Percentiles rank a stretch among this genome's conserved stretches.
Conservation (phyloP, 768 basidiomycete species). For the Boletus sp. region DNA sequence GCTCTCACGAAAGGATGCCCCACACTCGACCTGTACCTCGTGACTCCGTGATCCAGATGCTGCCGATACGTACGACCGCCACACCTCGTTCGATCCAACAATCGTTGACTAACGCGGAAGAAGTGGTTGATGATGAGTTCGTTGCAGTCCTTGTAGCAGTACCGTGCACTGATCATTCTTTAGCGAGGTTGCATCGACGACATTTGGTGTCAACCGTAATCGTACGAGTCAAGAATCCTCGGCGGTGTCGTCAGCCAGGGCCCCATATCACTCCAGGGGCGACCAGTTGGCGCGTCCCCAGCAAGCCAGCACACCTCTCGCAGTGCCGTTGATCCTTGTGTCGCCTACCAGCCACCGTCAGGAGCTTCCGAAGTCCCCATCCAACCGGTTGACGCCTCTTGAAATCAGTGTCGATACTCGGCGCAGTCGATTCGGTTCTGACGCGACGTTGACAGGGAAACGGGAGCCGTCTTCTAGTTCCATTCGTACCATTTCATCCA, state of each 20-base stretch:
- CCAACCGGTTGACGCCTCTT: background rate
- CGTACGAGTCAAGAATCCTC: background rate
- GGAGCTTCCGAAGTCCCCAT: background rate
- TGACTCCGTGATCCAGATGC: background rate
- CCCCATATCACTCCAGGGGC: background rate
- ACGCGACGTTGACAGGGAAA: background rate
- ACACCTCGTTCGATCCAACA: background rate
- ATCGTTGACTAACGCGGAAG: background rate
- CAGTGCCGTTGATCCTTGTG: background rate
- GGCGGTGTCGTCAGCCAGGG: background rate
- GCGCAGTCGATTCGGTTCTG: background rate
- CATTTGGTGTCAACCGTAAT: background rate
- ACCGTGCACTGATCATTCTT: background rate
- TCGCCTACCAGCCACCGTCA: background rate
- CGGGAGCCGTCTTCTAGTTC: background rate
- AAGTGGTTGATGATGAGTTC: slow-evolving; percentile 4
- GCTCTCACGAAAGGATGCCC: slow-evolving; percentile 12
- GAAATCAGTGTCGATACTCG: background rate
- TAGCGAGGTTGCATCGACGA: slow-evolving; percentile 2
- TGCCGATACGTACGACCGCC: background rate
- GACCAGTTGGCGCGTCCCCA: background rate
- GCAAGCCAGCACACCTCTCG: background rate
- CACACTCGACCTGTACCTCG: slow-evolving; percentile 1
- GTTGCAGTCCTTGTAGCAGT: background rate
- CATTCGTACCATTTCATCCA: background rate